Percentiles rank a stretch among this genome's conserved stretches.
Evolutionary conservation across 768 basidiomycete genomes (phyloP).

Genomic region (Suillus subaureus): DNA sequence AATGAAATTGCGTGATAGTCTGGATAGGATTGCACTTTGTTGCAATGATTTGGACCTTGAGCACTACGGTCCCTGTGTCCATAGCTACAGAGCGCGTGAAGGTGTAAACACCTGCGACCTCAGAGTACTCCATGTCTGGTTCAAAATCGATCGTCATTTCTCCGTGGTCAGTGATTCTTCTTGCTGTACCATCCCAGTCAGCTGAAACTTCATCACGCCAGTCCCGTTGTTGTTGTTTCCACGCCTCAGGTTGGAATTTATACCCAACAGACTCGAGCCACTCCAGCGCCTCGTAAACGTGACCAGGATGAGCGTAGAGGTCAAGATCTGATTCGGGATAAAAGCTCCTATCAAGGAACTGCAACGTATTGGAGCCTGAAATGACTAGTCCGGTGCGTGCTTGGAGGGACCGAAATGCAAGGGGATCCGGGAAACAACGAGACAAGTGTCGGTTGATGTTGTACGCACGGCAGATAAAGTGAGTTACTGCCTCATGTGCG

Average conservation of each 20-base stretch:
- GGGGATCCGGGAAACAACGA: slow-evolving; percentile 38
- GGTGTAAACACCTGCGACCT: slow-evolving; percentile 20
- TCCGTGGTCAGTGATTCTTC: slow-evolving; percentile 1
- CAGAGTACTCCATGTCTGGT: background rate
- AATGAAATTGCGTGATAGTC: slow-evolving; percentile 47
- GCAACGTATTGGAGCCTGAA: slow-evolving; percentile 55
- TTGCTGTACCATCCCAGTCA: slow-evolving; percentile 22
- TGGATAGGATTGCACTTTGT: slow-evolving; percentile 35
- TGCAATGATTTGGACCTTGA: slow-evolving; percentile 45
- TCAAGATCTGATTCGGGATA: slow-evolving; percentile 56
- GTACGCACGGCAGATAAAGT: slow-evolving; percentile 31
- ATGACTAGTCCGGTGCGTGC: slow-evolving; percentile 46
- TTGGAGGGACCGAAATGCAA: slow-evolving; percentile 46
- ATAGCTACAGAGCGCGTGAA: slow-evolving; percentile 22
- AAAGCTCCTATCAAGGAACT: slow-evolving; percentile 48
- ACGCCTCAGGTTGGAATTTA: slow-evolving; percentile 19
- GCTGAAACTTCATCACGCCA: slow-evolving; percentile 17
- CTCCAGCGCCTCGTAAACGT: slow-evolving; percentile 32
- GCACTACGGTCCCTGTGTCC: background rate
- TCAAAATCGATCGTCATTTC: background rate
- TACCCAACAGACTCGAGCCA: slow-evolving; percentile 38
- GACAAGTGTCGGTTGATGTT: slow-evolving; percentile 38
- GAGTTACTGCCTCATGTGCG: slow-evolving; percentile 17
- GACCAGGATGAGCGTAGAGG: slow-evolving; percentile 43
- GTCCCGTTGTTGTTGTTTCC: slow-evolving; percentile 1